Evolutionary conservation across 257 asterid species (phyloP).

Genomic region (Rauvolfia tetraphylla): DNA sequence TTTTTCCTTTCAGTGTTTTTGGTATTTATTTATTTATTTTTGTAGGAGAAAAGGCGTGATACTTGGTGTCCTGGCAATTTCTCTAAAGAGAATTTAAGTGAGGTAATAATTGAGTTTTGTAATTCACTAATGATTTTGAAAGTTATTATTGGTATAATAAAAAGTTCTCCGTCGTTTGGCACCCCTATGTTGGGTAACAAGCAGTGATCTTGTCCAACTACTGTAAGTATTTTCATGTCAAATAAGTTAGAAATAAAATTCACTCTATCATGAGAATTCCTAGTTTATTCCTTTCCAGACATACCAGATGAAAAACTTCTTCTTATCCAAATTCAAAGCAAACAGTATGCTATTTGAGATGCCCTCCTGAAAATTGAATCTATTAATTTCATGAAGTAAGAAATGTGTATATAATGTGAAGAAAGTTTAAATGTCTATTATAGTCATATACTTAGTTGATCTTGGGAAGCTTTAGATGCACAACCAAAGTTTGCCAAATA

Average conservation of each 20-base stretch:
- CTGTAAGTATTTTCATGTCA: neutral
- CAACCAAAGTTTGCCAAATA: neutral
- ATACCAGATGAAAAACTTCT: neutral
- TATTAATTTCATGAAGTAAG: neutral
- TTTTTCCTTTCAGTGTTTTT: slow-evolving; percentile 10
- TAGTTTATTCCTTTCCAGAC: neutral
- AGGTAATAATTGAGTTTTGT: slow-evolving; percentile 42
- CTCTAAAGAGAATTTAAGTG: slow-evolving; percentile 43
- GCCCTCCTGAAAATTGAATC: neutral
- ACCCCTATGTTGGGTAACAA: neutral
- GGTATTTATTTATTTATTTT: slow-evolving; percentile 20
- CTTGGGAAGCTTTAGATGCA: neutral
- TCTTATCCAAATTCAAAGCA: neutral
- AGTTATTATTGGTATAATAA: slow-evolving; percentile 1
- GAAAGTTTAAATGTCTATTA: neutral
- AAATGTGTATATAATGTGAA: neutral
- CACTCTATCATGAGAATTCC: slow-evolving; percentile 1
- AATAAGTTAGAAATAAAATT: neutral
- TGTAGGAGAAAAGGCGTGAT: slow-evolving; percentile 83
- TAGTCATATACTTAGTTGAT: neutral
- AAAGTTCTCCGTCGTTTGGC: neutral
- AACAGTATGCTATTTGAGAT: neutral
- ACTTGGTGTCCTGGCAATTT: slow-evolving; percentile 95
- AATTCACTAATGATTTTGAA: neutral
- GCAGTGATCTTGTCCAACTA: neutral